Conservation (phyloP, 2,329 filamentous ascomycete species). For the Ambrosiella beaveri region DNA sequence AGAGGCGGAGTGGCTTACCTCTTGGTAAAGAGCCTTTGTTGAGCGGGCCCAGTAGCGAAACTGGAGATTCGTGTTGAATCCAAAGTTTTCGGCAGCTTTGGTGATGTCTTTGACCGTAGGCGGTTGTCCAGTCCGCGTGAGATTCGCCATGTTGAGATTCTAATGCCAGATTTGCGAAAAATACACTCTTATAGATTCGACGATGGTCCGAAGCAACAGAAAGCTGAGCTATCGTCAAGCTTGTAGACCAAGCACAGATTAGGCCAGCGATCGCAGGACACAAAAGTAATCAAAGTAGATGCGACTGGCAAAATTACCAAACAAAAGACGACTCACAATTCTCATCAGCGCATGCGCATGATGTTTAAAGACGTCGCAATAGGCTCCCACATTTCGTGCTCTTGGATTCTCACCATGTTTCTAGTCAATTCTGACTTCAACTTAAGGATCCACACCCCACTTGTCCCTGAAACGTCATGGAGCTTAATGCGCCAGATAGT, state of each 20-base stretch:
- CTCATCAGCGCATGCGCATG: no score
- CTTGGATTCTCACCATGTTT: neutral
- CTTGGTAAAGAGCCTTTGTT: constrained; percentile 60
- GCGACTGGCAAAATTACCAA: no score
- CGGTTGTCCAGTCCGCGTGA: neutral
- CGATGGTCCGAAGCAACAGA: no score
- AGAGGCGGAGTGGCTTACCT: constrained; percentile 34
- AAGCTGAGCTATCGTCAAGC: no score
- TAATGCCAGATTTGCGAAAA: neutral
- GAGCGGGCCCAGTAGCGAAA: constrained; percentile 71
- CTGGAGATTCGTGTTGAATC: constrained; percentile 60
- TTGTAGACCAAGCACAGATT: no score
- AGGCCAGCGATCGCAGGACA: no score
- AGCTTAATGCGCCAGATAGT: neutral
- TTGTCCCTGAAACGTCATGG: neutral
- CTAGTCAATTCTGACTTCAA: neutral
- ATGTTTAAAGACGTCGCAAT: no score
- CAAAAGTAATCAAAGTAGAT: no score
- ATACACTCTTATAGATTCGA: no score
- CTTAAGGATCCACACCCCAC: neutral
- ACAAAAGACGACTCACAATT: no score
- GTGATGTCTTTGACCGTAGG: constrained; percentile 60
- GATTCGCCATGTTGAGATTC: neutral
- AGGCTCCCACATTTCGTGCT: no score
- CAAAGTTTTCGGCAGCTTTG: constrained; percentile 58